Evolutionary conservation across 176 grass and related monocot species (phyloP).

Genomic region (Avena insularis): DNA sequence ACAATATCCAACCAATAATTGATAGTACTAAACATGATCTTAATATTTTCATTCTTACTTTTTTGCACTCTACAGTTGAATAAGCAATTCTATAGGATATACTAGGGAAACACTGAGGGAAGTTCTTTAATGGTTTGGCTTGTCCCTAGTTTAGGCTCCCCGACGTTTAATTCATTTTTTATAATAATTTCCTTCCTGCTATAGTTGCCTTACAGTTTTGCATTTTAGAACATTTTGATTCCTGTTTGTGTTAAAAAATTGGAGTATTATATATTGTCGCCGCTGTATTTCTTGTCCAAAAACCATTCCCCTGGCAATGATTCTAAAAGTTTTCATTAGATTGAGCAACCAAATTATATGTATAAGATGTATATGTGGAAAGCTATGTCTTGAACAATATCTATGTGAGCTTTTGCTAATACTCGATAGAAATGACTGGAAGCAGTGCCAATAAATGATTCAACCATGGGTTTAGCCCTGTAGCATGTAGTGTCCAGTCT

Average conservation of each 20-base stretch:
- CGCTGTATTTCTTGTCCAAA: background rate
- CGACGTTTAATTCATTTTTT: background rate
- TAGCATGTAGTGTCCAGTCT: background rate
- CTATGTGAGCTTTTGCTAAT: constrained; percentile 21
- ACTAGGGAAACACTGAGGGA: too few relatives aligned
- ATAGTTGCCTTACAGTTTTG: background rate
- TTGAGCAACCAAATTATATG: constrained; percentile 22
- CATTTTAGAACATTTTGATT: background rate
- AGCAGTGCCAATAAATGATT: constrained; percentile 13
- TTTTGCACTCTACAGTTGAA: too few relatives aligned
- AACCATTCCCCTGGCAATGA: background rate
- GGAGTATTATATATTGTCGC: too few relatives aligned
- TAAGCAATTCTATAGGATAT: too few relatives aligned
- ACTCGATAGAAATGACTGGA: constrained; percentile 21
- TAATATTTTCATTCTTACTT: too few relatives aligned
- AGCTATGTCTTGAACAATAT: background rate
- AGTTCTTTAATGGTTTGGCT: constrained; percentile 5
- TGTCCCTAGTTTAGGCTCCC: background rate
- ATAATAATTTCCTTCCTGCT: too few relatives aligned
- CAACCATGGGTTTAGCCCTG: constrained; percentile 7
- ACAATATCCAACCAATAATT: too few relatives aligned
- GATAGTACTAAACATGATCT: too few relatives aligned
- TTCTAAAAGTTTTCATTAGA: background rate
- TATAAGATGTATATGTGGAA: background rate
- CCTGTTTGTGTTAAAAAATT: background rate